phyloP scores from a whole-genome alignment of 495 filamentous ascomycete genomes.

The Glutinoglossum americanum region DNA sequence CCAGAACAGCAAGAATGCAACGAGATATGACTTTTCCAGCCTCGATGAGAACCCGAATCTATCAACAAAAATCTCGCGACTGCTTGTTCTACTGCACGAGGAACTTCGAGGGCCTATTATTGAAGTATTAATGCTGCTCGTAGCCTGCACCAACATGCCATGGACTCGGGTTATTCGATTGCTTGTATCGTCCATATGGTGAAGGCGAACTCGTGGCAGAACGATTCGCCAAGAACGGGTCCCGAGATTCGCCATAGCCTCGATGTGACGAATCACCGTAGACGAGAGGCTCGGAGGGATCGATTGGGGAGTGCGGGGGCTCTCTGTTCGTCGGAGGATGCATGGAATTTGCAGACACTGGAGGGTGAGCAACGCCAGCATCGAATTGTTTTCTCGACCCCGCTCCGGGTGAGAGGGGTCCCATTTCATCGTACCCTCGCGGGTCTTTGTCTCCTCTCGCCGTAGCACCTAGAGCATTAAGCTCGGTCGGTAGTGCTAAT shows the following conservation, averaged over 20 bases:
- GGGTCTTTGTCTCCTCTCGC: conserved; percentile 60
- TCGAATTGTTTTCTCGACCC: conserved; percentile 29
- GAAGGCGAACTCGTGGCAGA: conserved; percentile 3
- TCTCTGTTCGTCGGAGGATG: background rate
- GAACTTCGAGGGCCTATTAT: background rate
- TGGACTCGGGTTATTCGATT: conserved; percentile 35
- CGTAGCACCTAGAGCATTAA: conserved; percentile 83
- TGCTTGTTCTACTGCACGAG: background rate
- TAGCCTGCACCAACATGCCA: conserved; percentile 49
- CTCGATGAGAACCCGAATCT: background rate
- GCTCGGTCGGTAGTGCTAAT: conserved; percentile 63
- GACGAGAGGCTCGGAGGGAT: conserved; percentile 29
- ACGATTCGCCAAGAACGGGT: conserved; percentile 1
- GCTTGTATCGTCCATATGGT: conserved; percentile 20
- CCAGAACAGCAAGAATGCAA: background rate
- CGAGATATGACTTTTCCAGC: background rate
- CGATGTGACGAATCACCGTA: too few relatives aligned
- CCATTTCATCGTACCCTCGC: conserved; percentile 36
- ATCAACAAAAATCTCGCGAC: background rate
- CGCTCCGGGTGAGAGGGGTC: conserved; percentile 77
- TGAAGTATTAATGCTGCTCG: conserved; percentile 23
- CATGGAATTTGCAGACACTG: background rate
- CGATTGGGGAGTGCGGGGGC: conserved; percentile 31
- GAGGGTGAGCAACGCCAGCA: conserved; percentile 29
- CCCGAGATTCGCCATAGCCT: too few relatives aligned